A percentile compares a stretch with the other conserved stretches of the same genome.
Evolutionary conservation across 1,139 yeast species (phyloP).

Genomic region (Geotrichum cucujoidarum): DNA sequence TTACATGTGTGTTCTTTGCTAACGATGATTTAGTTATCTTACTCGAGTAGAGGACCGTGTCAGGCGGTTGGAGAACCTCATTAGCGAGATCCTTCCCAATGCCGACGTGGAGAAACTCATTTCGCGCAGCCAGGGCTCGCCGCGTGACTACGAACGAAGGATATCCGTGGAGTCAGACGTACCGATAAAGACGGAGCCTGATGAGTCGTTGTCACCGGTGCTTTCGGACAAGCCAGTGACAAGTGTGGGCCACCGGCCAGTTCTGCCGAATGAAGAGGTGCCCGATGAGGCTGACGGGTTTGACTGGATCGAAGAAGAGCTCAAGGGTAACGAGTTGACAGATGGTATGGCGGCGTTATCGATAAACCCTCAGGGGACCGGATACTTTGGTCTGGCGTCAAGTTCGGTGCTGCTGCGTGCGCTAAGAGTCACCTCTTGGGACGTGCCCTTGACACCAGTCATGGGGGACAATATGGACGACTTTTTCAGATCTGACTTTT

Average conservation of each 20-base stretch:
- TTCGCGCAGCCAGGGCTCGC: slow-evolving; percentile 15
- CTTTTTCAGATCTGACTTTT: slow-evolving; percentile 1
- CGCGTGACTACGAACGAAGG: slow-evolving; percentile 1
- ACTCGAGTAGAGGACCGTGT: slow-evolving; percentile 70
- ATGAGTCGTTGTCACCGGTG: neutral
- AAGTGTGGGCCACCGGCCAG: slow-evolving; percentile 35
- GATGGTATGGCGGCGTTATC: slow-evolving; percentile 57
- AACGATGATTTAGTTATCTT: slow-evolving; percentile 41
- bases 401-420: slow-evolving; percentile 43
- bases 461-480: slow-evolving; percentile 2
- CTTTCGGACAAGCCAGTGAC: slow-evolving; percentile 17
- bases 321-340: slow-evolving; percentile 33
- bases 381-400: slow-evolving; percentile 62
- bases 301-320: slow-evolving; percentile 53
- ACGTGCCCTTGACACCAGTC: slow-evolving; percentile 6
- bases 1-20: too few species aligned
- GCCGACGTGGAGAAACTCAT: slow-evolving; percentile 42
- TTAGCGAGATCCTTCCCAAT: slow-evolving; percentile 44
- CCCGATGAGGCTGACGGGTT: slow-evolving; percentile 49
- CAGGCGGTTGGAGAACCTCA: slow-evolving; percentile 49
- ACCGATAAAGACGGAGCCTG: slow-evolving; percentile 14
- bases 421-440: slow-evolving; percentile 25
- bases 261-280: slow-evolving; percentile 37
- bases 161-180: neutral
- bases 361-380: slow-evolving; percentile 47